Conservation (phyloP, 192 early-diverging fungal genomes). For the Umbelopsis sp. region DNA sequence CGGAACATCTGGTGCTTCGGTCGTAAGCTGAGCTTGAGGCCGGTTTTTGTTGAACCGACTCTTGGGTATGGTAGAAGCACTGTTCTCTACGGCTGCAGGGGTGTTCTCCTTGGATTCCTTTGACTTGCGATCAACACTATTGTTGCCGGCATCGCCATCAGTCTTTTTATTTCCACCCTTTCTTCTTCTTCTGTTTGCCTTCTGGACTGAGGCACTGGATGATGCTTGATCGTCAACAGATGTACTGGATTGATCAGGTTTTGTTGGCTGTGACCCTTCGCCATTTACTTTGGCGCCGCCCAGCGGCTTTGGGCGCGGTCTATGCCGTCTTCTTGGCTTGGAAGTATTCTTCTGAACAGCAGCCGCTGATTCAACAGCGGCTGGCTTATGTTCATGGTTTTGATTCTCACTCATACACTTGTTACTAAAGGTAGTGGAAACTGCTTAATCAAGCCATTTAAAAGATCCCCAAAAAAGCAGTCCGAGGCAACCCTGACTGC, state of each 20-base stretch:
- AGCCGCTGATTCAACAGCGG: background rate
- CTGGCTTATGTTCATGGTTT: background rate
- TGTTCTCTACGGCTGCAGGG: background rate
- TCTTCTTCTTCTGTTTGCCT: background rate
- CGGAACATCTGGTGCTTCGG: background rate
- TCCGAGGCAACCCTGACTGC: background rate
- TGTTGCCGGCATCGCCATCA: background rate
- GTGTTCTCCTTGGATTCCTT: background rate
- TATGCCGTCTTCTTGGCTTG: background rate
- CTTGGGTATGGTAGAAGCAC: background rate
- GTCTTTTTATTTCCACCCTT: constrained; percentile 1
- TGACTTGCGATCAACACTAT: background rate
- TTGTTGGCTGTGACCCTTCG: background rate
- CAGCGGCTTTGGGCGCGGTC: constrained; percentile 3
- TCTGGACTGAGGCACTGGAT: background rate
- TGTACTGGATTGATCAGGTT: background rate
- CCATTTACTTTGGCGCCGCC: background rate
- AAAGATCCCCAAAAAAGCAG: background rate
- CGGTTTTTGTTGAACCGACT: constrained; percentile 23
- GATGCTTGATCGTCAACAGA: constrained; percentile 6
- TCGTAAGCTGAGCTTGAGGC: constrained; percentile 22
- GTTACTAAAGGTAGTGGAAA: background rate
- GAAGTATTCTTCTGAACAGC: background rate
- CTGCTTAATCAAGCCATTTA: background rate
- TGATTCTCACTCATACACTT: constrained; percentile 6